Conservation (phyloP, 2,329 filamentous ascomycete genomes). For the Lojkania enalia region DNA sequence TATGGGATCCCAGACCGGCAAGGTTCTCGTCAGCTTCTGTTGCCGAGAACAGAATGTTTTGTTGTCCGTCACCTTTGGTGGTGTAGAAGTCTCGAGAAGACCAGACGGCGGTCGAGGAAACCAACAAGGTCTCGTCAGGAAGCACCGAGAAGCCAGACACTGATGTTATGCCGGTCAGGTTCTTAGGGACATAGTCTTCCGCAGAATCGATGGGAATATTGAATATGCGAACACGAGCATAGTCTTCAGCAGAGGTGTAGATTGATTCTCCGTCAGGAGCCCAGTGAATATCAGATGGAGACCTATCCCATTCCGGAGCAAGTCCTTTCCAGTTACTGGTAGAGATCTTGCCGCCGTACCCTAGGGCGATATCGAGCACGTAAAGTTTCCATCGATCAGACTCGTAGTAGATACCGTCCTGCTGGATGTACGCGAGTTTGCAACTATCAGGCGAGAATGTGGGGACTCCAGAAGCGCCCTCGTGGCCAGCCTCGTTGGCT, state of each 20-base stretch:
- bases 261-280: constrained; percentile 37
- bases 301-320: constrained; percentile 36
- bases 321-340: constrained; percentile 37
- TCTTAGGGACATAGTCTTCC: constrained; percentile 48
- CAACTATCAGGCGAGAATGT: constrained; percentile 74
- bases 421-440: constrained; percentile 76
- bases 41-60: constrained; percentile 58
- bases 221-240: constrained; percentile 53
- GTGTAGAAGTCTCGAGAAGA: constrained; percentile 38
- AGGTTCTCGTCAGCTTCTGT: constrained; percentile 65
- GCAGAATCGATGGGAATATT: constrained; percentile 63
- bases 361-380: constrained; percentile 32
- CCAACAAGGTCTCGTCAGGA: constrained; percentile 59
- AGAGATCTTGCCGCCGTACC: constrained; percentile 20
- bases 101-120: constrained; percentile 38
- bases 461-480: constrained; percentile 69
- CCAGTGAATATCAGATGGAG: constrained; percentile 34
- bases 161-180: constrained; percentile 49
- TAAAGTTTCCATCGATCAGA: constrained; percentile 68
- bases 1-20: constrained; percentile 65
- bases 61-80: constrained; percentile 35
- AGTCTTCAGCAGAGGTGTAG: constrained; percentile 40
- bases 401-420: constrained; percentile 69
- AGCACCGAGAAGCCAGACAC: constrained; percentile 55
- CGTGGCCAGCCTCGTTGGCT: constrained; percentile 45